Conservation (phyloP, 1,284 basidiomycete genomes). For the Trichosporon ovoides region DNA sequence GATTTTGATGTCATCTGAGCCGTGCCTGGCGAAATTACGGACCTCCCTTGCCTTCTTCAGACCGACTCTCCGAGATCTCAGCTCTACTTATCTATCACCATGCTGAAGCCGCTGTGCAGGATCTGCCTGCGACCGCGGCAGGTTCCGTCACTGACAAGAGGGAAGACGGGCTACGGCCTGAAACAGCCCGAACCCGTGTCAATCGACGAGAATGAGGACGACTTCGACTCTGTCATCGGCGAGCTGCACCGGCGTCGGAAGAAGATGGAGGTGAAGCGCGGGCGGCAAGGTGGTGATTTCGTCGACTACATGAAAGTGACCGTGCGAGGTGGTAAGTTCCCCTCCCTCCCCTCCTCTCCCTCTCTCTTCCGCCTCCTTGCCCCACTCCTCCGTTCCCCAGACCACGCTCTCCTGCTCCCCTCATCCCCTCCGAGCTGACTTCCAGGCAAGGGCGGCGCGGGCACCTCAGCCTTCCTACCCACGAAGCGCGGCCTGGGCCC, state of each 20-base stretch:
- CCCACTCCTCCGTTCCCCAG: no score
- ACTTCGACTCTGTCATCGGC: slow-evolving; percentile 31
- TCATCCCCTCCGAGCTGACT: no score
- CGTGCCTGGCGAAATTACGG: not conserved
- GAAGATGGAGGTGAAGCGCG: slow-evolving; percentile 42
- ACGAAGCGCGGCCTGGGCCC: slow-evolving; percentile 67
- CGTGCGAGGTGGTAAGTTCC: slow-evolving; percentile 61
- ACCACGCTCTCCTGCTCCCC: no score
- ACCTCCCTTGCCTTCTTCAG: no score
- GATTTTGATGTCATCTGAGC: slow-evolving; percentile 4
- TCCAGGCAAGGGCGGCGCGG: slow-evolving; percentile 72
- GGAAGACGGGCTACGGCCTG: not conserved
- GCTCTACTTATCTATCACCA: not conserved
- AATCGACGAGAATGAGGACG: slow-evolving; percentile 20
- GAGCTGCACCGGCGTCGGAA: slow-evolving; percentile 38
- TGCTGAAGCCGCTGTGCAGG: not conserved
- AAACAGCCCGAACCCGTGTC: slow-evolving; percentile 8
- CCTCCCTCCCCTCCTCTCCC: not conserved
- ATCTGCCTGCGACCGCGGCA: not conserved
- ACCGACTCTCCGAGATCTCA: no score
- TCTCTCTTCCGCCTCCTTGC: no score
- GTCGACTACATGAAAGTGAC: slow-evolving; percentile 73
- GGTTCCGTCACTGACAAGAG: not conserved
- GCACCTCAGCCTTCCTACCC: slow-evolving; percentile 77
- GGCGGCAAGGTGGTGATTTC: slow-evolving; percentile 63